These are phyloP conservation scores for Seiridium cupressi DNA, from an alignment of 2,329 filamentous ascomycete species.

Conservation along the genomic window DNA sequence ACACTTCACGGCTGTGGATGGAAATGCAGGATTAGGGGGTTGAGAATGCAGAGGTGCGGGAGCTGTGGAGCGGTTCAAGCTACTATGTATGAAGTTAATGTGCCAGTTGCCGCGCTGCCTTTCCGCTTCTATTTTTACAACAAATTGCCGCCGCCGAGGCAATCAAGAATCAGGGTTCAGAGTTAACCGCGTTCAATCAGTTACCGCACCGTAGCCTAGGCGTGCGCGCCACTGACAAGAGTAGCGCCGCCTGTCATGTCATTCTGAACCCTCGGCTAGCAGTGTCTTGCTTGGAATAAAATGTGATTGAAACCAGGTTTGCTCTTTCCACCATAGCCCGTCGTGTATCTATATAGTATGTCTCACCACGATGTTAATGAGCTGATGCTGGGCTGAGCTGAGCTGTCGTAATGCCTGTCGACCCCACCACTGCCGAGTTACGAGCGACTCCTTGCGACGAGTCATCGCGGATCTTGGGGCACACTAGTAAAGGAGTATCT, in stretches of 20 bases:
- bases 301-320: too few species aligned
- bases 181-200: neutral
- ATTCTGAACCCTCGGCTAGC: neutral
- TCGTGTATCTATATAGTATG: too few species aligned
- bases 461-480: too few species aligned
- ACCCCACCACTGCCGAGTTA: too few species aligned
- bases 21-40: too few species aligned
- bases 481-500: neutral
- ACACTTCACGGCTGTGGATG: neutral
- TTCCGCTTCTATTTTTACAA: conserved; percentile 2
- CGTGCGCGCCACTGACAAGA: neutral
- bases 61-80: neutral
- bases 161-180: neutral
- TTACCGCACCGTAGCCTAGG: too few species aligned
- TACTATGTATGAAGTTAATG: neutral
- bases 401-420: too few species aligned
- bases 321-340: too few species aligned
- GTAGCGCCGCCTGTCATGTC: neutral
- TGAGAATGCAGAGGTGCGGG: neutral
- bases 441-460: too few species aligned
- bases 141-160: neutral
- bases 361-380: too few species aligned
- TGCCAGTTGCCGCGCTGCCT: neutral
- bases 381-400: too few species aligned
- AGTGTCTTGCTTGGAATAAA: too few species aligned